phyloP scores from a whole-genome alignment of 2,329 filamentous ascomycete species.

The Blumeriella jaapii region DNA sequence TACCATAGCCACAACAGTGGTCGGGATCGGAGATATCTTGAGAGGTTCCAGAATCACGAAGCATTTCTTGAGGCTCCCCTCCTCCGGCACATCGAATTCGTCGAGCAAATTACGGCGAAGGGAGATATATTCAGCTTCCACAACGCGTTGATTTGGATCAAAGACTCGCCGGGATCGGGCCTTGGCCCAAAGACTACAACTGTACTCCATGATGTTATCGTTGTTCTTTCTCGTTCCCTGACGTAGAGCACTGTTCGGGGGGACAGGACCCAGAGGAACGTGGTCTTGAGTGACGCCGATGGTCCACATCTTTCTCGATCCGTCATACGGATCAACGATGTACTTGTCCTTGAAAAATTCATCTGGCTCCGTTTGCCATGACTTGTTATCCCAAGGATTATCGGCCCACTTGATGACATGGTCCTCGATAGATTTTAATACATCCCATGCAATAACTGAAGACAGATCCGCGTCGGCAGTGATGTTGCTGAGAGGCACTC shows the following conservation, averaged over 20 bases:
- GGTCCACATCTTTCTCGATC: slow-evolving; percentile 50
- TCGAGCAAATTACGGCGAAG: slow-evolving; percentile 79
- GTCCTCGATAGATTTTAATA: slow-evolving; percentile 34
- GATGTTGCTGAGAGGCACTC: slow-evolving; percentile 17
- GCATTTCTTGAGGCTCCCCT: slow-evolving; percentile 36
- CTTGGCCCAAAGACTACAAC: slow-evolving; percentile 61
- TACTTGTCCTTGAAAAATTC: slow-evolving; percentile 42
- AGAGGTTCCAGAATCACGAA: slow-evolving; percentile 70
- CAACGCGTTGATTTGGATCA: slow-evolving; percentile 64
- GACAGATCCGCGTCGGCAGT: slow-evolving; percentile 8
- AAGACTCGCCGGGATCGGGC: slow-evolving; percentile 41
- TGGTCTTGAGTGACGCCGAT: slow-evolving; percentile 43
- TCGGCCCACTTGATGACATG: slow-evolving; percentile 29
- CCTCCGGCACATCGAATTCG: slow-evolving; percentile 42
- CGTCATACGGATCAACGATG: slow-evolving; percentile 46
- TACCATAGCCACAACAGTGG: slow-evolving; percentile 58
- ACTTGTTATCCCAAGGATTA: slow-evolving; percentile 25
- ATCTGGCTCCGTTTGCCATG: slow-evolving; percentile 28
- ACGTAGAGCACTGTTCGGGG: slow-evolving; percentile 39
- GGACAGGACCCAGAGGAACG: slow-evolving; percentile 53
- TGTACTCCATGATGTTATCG: slow-evolving; percentile 70
- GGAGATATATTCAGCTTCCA: slow-evolving; percentile 61
- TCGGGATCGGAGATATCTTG: slow-evolving; percentile 62
- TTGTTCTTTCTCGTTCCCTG: slow-evolving; percentile 33
- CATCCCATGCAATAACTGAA: slow-evolving; percentile 48